Evolutionary conservation across 345 rosid genomes (phyloP), one percentile per base, ranked within the genome.

Genomic region (Heritiera littoralis): DNA sequence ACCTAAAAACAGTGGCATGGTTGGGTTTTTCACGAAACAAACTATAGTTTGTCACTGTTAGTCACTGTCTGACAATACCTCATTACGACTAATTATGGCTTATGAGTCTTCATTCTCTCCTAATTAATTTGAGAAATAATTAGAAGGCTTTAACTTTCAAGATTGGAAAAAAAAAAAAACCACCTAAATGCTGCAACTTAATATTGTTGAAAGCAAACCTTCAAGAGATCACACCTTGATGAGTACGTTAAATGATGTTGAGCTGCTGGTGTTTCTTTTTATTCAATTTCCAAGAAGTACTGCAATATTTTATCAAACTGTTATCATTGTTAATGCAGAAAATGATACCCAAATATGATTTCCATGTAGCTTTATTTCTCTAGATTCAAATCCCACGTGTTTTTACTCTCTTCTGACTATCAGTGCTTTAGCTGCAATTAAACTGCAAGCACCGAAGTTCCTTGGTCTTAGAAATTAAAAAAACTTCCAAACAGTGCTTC

Each of bases 11-110:
- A 75, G 30, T 54, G 28, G 46, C 49, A 43, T 6, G n/a, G 17
- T 46, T 76, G 74, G 80, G 63, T 75, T 82, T 82, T 79, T 68
- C 80, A 59, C 65, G 10, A 79, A 70, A 63, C 49, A 35, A 48
- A 35, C 15, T 13, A 59, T 20, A 14, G 18, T n/a, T 45, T 68
- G 64, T 51, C 83, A 41, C 63, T 32, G 60, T 75, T 18, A 66
- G 51, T 35, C 38, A 35, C 38, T 35, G 38, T 35, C 38, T 35
- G 38, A 35, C 38, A 35, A 3, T 35, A 35, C 3, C 38, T 35
- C 38, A 35, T 35, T 35, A 35, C 38, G 38, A 35, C 38, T 35
- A 35, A 35, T 66, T 48, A 66, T n/a, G 30, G 23, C 48, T 43
- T 41, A 9, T 10, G 48, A 66, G 48, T n/a, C 23, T 38, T 38